phyloP scores from a whole-genome alignment of 2,329 filamentous ascomycete genomes.

The Fusarium nisikadoi region DNA sequence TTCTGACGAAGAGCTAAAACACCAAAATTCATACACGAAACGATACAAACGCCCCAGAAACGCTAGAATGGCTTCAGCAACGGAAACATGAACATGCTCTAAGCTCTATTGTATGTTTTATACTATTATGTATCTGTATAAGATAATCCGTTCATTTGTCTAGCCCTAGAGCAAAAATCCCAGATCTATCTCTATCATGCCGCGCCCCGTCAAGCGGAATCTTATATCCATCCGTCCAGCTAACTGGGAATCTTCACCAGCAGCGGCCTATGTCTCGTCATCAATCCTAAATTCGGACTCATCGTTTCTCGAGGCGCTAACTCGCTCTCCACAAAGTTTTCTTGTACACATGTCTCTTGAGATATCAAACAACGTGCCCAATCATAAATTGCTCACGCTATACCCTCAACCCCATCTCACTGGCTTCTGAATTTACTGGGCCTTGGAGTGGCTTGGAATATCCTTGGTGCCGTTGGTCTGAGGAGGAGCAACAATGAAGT shows the following conservation, averaged over 20 bases:
- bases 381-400: conserved; percentile 29
- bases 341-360: conserved; percentile 40
- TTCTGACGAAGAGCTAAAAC: not conserved
- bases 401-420: conserved; percentile 40
- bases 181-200: conserved; percentile 44
- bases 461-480: conserved; percentile 50
- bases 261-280: conserved; percentile 37
- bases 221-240: conserved; percentile 37
- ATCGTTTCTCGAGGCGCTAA: conserved; percentile 36
- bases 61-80: not conserved
- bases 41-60: not conserved
- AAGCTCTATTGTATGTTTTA: conserved; percentile 31
- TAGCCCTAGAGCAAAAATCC: conserved; percentile 39
- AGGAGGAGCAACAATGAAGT: conserved; percentile 53
- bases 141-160: conserved; percentile 44
- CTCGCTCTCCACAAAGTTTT: conserved; percentile 36
- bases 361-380: conserved; percentile 38
- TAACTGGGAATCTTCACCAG: conserved; percentile 36
- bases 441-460: conserved; percentile 54
- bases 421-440: conserved; percentile 40
- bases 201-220: conserved; percentile 23
- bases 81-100: conserved; percentile 17
- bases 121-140: conserved; percentile 38
- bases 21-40: not conserved
- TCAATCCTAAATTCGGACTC: conserved; percentile 43